A percentile compares a stretch with the other conserved stretches of the same genome.
phyloP scores from a whole-genome alignment of 768 basidiomycete genomes.

The Pulveroboletus sp. region DNA sequence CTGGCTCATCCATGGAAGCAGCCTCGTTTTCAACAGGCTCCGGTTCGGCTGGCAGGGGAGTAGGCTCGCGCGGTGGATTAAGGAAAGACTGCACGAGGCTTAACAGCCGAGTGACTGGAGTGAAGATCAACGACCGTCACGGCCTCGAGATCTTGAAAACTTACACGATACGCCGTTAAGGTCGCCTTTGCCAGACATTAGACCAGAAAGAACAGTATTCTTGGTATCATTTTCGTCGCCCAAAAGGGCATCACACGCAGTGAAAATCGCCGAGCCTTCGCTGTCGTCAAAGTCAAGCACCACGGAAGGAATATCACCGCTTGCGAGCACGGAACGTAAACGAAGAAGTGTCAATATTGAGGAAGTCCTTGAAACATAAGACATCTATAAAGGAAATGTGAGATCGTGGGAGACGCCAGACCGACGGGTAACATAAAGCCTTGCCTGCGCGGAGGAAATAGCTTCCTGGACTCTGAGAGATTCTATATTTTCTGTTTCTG shows the following conservation, averaged over 20 bases:
- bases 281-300: constrained; percentile 40
- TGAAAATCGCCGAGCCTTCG: constrained; percentile 54
- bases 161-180: constrained; percentile 61
- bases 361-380: constrained; percentile 39
- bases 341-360: constrained; percentile 58
- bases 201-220: constrained; percentile 45
- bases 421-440: neutral
- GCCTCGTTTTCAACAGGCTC: constrained; percentile 30
- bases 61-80: constrained; percentile 39
- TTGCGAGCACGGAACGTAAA: constrained; percentile 46
- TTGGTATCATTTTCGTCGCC: constrained; percentile 51
- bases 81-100: constrained; percentile 53
- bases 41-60: constrained; percentile 32
- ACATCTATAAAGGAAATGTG: constrained; percentile 34
- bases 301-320: constrained; percentile 41
- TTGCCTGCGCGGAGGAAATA: constrained; percentile 56
- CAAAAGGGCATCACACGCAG: constrained; percentile 50
- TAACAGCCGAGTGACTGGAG: constrained; percentile 54
- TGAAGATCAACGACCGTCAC: constrained; percentile 4
- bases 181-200: constrained; percentile 56
- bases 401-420: neutral
- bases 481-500: constrained; percentile 53
- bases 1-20: constrained; percentile 24
- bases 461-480: constrained; percentile 51
- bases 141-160: constrained; percentile 18